Conservation (phyloP, 164 flowering plant genomes). For the Vitis amurensis region DNA sequence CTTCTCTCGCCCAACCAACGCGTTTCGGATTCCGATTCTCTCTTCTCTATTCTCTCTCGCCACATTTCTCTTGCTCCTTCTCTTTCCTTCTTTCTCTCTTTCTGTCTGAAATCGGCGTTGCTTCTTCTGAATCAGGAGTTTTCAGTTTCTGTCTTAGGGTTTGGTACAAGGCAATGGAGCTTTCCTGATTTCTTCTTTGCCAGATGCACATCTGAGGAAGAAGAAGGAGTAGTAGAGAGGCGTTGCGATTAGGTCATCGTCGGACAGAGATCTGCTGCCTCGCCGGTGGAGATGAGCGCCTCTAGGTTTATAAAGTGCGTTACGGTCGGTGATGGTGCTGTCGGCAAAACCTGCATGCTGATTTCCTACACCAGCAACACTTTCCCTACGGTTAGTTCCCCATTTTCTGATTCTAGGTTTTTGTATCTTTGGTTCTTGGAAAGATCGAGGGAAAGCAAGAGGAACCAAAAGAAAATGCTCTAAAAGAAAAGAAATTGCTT, state of each 20-base stretch:
- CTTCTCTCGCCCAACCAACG: not conserved
- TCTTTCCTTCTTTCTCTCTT: constrained; percentile 12
- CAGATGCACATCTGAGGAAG: not conserved
- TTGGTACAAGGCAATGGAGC: not conserved
- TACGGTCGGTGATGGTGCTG: constrained; percentile 68
- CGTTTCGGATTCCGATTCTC: not conserved
- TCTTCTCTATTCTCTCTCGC: not conserved
- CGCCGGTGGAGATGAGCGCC: constrained; percentile 47
- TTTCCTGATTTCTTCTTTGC: not conserved
- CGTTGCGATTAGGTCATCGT: not conserved
- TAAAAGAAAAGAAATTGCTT: not conserved
- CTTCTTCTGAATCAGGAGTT: not conserved
- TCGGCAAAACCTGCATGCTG: constrained; percentile 59
- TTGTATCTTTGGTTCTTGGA: not conserved
- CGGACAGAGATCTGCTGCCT: constrained; percentile 20
- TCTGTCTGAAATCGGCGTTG: not conserved
- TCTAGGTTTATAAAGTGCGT: constrained; percentile 67
- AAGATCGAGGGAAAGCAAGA: no score
- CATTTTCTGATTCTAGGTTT: not conserved
- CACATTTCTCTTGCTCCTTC: constrained; percentile 12
- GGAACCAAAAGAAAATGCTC: not conserved
- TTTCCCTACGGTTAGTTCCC: constrained; percentile 48
- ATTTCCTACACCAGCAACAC: constrained; percentile 63
- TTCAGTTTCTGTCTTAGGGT: not conserved
- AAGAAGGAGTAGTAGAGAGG: not conserved